Percentiles rank a stretch among this genome's conserved stretches.
Evolutionary conservation across 148 eudicot species (phyloP).

Genomic region (Limonium bicolor): DNA sequence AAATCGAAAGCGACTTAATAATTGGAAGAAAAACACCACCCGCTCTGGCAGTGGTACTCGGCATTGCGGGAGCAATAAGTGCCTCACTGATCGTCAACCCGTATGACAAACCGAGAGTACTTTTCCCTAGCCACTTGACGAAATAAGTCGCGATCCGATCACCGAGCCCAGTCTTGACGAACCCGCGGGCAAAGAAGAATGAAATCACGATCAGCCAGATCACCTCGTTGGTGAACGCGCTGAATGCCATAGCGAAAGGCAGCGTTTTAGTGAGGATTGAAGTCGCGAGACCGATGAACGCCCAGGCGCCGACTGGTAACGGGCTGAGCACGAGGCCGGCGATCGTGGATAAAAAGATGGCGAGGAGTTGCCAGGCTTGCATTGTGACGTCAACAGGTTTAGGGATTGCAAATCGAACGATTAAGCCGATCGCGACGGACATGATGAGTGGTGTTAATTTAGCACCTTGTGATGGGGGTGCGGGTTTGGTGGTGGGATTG

Average conservation of each 20-base stretch:
- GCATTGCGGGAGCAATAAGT: constrained; percentile 94
- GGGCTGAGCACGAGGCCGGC: constrained; percentile 80
- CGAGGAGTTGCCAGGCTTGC: constrained; percentile 78
- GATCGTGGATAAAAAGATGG: constrained; percentile 68
- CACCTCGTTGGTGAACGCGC: constrained; percentile 78
- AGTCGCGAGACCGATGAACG: constrained; percentile 55
- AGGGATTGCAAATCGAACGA: constrained; percentile 48
- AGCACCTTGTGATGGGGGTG: constrained; percentile 24
- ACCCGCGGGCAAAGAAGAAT: constrained; percentile 84
- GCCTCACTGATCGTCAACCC: constrained; percentile 76
- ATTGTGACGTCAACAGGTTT: constrained; percentile 36
- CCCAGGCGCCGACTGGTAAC: constrained; percentile 86
- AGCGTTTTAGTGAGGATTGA: constrained; percentile 47
- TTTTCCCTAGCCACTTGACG: constrained; percentile 77
- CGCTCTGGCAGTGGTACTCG: constrained; percentile 88
- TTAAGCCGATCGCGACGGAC: constrained; percentile 47
- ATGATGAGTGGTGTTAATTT: constrained; percentile 37
- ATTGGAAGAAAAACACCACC: constrained; percentile 90
- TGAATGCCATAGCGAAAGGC: constrained; percentile 46
- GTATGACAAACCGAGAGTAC: constrained; percentile 74
- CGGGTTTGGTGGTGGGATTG: constrained; percentile 2
- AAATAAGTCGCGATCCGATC: constrained; percentile 81
- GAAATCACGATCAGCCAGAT: constrained; percentile 91
- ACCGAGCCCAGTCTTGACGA: constrained; percentile 81
- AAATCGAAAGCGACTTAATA: constrained; percentile 68